Conservation (phyloP, 805 yeast species). For the Saturnispora dispora region DNA sequence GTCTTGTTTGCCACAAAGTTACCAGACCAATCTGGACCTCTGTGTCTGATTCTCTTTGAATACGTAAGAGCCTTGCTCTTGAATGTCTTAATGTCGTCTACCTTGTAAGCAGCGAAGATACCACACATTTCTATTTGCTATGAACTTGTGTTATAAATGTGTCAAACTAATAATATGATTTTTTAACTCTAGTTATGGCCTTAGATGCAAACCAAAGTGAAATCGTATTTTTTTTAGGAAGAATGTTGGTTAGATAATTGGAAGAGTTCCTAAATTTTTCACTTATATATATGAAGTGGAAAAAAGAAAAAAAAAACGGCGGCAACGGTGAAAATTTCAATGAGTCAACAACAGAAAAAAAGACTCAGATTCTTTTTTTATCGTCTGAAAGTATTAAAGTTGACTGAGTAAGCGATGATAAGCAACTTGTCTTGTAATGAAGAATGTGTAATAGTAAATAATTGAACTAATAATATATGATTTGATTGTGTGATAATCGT, state of each 20-base stretch:
- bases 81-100: slow-evolving; percentile 69
- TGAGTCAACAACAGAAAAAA: not conserved
- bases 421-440: not conserved
- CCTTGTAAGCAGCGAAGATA: slow-evolving; percentile 86
- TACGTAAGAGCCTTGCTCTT: slow-evolving; percentile 83
- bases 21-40: slow-evolving; percentile 99
- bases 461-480: no score
- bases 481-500: no score
- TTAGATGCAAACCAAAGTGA: not conserved
- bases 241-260: not conserved
- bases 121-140: slow-evolving; percentile 69
- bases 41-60: slow-evolving; percentile 89
- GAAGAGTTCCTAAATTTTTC: not conserved
- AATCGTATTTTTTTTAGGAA: not conserved
- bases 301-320: not conserved
- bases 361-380: not conserved
- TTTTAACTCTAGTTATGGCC: not conserved
- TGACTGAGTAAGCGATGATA: not conserved
- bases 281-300: not conserved
- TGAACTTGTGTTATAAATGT: not conserved
- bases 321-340: not conserved
- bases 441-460: not conserved
- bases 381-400: not conserved
- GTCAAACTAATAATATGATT: not conserved
- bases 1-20: slow-evolving; percentile 71